Evolutionary conservation across 768 basidiomycete species (phyloP).

Genomic region (Antrodiella citrinella): DNA sequence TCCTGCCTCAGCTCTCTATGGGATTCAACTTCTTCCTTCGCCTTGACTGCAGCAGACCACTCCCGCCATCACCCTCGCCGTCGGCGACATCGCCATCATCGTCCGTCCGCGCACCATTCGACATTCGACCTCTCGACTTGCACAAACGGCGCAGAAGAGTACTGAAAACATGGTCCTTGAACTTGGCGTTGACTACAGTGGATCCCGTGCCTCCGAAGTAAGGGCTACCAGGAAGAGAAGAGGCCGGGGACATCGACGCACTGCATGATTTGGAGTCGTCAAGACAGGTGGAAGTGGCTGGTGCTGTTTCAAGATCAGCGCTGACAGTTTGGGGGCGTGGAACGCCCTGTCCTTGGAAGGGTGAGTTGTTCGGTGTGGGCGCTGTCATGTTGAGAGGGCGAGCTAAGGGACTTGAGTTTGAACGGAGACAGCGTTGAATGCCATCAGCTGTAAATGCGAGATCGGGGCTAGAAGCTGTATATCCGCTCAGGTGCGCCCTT

Average conservation of each 20-base stretch:
- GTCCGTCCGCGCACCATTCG: constrained; percentile 11
- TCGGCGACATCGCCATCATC: constrained; percentile 34
- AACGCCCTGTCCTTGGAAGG: background rate
- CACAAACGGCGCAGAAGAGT: constrained; percentile 74
- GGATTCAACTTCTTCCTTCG: constrained; percentile 36
- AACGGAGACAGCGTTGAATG: background rate
- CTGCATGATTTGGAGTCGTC: background rate
- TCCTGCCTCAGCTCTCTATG: constrained; percentile 33
- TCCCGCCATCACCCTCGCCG: constrained; percentile 28
- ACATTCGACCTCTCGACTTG: constrained; percentile 32
- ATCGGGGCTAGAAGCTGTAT: constrained; percentile 66
- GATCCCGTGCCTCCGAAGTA: constrained; percentile 88
- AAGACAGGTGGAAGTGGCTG: constrained; percentile 1
- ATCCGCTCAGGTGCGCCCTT: constrained; percentile 37
- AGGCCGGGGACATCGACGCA: constrained; percentile 9
- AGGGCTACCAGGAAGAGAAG: background rate
- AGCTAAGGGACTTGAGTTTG: constrained; percentile 12
- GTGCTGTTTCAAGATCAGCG: background rate
- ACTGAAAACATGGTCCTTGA: constrained; percentile 94
- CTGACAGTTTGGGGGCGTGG: background rate
- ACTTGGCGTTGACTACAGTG: constrained; percentile 86
- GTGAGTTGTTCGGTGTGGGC: constrained; percentile 23
- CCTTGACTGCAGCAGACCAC: constrained; percentile 17
- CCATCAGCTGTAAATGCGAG: constrained; percentile 30
- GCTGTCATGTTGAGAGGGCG: constrained; percentile 6